phyloP scores from a whole-genome alignment of 1,284 basidiomycete species.

The Fomitopsis betulina region DNA sequence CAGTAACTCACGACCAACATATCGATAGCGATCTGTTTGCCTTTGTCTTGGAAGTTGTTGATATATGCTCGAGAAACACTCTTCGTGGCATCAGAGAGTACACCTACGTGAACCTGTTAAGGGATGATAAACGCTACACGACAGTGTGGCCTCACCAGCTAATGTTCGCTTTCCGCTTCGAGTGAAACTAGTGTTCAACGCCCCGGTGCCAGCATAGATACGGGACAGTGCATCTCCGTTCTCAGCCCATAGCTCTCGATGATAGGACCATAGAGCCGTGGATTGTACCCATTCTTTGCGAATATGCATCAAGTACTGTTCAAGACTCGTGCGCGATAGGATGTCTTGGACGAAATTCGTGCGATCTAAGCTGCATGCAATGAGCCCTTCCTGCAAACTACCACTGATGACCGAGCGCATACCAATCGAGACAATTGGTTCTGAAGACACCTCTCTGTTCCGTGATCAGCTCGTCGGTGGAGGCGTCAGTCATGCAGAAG shows the following conservation, averaged over 20 bases:
- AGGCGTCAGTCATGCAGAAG: slow-evolving; percentile 76
- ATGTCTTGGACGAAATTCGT: slow-evolving; percentile 99
- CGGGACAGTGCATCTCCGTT: slow-evolving; percentile 87
- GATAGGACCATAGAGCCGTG: slow-evolving; percentile 75
- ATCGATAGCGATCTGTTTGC: slow-evolving; percentile 93
- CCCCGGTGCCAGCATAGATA: slow-evolving; percentile 97
- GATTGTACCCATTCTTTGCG: slow-evolving; percentile 73
- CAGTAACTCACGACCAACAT: slow-evolving; percentile 76
- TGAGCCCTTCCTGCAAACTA: background rate
- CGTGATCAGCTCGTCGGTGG: slow-evolving; percentile 65
- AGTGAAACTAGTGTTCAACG: slow-evolving; percentile 95
- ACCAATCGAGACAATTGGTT: slow-evolving; percentile 97
- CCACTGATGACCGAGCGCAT: slow-evolving; percentile 15
- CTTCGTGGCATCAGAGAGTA: slow-evolving; percentile 95
- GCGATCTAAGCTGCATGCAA: slow-evolving; percentile 73
- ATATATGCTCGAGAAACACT: slow-evolving; percentile 94
- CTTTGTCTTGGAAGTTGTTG: slow-evolving; percentile 97
- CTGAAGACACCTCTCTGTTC: slow-evolving; percentile 90
- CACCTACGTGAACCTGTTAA: slow-evolving; percentile 39
- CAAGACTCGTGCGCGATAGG: slow-evolving; percentile 72
- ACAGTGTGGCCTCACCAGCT: slow-evolving; percentile 46
- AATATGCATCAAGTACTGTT: slow-evolving; percentile 68
- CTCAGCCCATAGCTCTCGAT: slow-evolving; percentile 95
- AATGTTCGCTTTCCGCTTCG: slow-evolving; percentile 91
- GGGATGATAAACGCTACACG: background rate